phyloP scores from a whole-genome alignment of 768 basidiomycete genomes.

The Suillus subalutaceus region DNA sequence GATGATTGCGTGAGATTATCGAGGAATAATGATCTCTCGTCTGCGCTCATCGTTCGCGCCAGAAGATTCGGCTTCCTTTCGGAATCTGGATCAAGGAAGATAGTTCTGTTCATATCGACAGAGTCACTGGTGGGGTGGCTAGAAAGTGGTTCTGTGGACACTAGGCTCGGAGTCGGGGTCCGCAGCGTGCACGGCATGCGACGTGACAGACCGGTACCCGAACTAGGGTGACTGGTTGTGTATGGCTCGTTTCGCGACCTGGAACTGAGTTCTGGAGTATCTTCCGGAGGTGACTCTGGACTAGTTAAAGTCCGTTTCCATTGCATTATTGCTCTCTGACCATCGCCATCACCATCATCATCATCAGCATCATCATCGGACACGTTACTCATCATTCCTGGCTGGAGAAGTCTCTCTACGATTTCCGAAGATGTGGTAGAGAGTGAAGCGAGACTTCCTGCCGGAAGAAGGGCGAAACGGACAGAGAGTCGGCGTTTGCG shows the following conservation, averaged over 20 bases:
- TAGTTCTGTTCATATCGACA: slow-evolving; percentile 29
- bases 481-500: slow-evolving; percentile 32
- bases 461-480: slow-evolving; percentile 32
- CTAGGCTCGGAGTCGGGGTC: slow-evolving; percentile 47
- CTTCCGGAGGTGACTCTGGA: slow-evolving; percentile 31
- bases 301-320: slow-evolving; percentile 38
- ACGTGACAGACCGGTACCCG: slow-evolving; percentile 29
- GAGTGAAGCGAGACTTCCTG: slow-evolving; percentile 54
- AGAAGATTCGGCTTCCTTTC: slow-evolving; percentile 35
- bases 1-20: slow-evolving; percentile 43
- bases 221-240: not conserved
- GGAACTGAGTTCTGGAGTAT: slow-evolving; percentile 38
- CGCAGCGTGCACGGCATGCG: slow-evolving; percentile 61
- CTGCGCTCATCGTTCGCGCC: slow-evolving; percentile 50
- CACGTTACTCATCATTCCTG: slow-evolving; percentile 39
- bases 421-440: slow-evolving; percentile 49
- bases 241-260: slow-evolving; percentile 11
- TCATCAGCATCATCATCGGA: slow-evolving; percentile 32
- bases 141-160: slow-evolving; percentile 31
- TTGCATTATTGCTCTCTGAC: slow-evolving; percentile 24
- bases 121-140: slow-evolving; percentile 34
- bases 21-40: slow-evolving; percentile 55
- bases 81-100: slow-evolving; percentile 24
- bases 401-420: slow-evolving; percentile 47
- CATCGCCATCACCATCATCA: slow-evolving; percentile 30